Evolutionary conservation across 192 early-diverging fungal species (phyloP).

Genomic region (Rhizophagus clarus): DNA sequence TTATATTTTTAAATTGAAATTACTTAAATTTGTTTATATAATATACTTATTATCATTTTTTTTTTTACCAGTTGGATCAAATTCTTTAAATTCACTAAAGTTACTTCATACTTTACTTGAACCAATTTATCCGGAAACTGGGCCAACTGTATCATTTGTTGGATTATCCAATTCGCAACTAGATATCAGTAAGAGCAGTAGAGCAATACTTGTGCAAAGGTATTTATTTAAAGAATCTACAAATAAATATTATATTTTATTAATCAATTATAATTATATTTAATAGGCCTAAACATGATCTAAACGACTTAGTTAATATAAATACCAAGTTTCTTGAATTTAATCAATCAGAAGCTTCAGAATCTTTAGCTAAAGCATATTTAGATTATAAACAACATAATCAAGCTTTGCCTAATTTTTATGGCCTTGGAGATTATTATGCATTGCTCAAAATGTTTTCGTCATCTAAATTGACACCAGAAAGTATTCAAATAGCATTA

Average conservation of each 20-base stretch:
- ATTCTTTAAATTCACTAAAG: conserved; percentile 26
- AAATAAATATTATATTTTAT: too few species aligned
- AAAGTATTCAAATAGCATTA: neutral
- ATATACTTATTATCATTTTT: neutral
- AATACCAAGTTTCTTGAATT: too few species aligned
- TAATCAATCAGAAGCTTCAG: too few species aligned
- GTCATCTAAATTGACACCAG: neutral
- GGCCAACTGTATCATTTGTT: conserved; percentile 15
- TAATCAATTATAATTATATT: too few species aligned
- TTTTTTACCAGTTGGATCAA: conserved; percentile 16
- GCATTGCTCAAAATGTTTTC: neutral
- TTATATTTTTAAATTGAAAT: neutral
- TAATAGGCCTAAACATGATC: neutral
- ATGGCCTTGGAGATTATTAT: conserved; percentile 15
- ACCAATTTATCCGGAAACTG: conserved; percentile 16
- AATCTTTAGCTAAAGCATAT: neutral
- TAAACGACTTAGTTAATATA: neutral
- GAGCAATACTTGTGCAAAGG: conserved; percentile 27
- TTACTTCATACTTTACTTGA: conserved; percentile 28
- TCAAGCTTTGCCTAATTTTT: conserved; percentile 16
- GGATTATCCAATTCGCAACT: conserved; percentile 32
- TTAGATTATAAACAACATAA: neutral
- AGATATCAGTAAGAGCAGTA: conserved; percentile 28
- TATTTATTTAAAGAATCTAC: neutral
- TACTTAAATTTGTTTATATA: too few species aligned